Evolutionary conservation across 257 asterid species (phyloP), one percentile per base, ranked within the genome.

Genomic region (Capsicum pubescens): DNA sequence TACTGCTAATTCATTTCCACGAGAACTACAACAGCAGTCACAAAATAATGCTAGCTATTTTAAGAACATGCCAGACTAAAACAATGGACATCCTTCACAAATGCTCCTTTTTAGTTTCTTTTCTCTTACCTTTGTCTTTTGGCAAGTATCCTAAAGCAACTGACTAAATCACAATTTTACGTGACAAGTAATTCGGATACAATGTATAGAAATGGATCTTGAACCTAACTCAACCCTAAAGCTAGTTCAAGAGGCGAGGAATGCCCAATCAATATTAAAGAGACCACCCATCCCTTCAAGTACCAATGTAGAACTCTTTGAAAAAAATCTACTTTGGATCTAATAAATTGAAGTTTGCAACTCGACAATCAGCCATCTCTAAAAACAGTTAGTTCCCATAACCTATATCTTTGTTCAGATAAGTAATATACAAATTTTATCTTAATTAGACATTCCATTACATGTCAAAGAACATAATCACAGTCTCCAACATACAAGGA

Each of bases 11-110:
- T 66, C 13, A 74, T 50, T 74, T 72, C 42, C 80, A 72, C n/a
- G 19, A 21, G 81, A 46, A 72, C 36, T 48, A 46, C 17, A 3
- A n/a, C 16, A 72, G 8, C 4, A 76, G 61, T 76, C 57, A 16
- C 79, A 44, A 3, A 26, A 17, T 70, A 70, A 17, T 3, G 0
- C 35, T 50, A 21, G 81, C 7, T 21, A 50, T 52, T 52, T 74
- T 50, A 7, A 52, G 19, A 21, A 50, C 61, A 21, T 76, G 81
- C 5, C 61, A 26, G 46, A 52, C 81, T 26, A 76, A 52, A 76
- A 76, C 14, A 52, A 7, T 52, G 81, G 72, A 52, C 46, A 52
- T 76, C 63, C 61, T 76, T 76, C 11, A 52, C 63, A 76, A 76
- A 52, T 26, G 32, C 60, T 21, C 7, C 11, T 50, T 76, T 72